phyloP scores from a whole-genome alignment of 192 early-diverging fungal genomes.

The Umbelopsis sp. region DNA sequence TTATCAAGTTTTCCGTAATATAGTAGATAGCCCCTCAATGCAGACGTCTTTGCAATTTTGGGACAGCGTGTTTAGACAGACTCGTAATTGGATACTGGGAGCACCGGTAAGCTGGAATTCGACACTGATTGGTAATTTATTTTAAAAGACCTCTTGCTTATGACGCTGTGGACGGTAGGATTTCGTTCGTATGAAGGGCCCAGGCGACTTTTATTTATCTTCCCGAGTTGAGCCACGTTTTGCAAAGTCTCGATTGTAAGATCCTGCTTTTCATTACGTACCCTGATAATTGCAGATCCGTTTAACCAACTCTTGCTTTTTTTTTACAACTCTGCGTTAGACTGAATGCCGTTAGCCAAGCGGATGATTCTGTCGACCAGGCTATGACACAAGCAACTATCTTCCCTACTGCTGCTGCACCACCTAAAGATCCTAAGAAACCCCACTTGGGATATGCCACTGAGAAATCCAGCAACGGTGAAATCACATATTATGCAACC shows the following conservation, averaged over 20 bases:
- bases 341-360: constrained; percentile 31
- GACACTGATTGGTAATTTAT: neutral
- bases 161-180: constrained; percentile 32
- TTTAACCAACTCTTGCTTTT: neutral
- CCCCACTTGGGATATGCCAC: constrained; percentile 31
- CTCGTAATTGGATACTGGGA: constrained; percentile 41
- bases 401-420: constrained; percentile 20
- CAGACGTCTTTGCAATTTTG: constrained; percentile 38
- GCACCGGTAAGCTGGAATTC: constrained; percentile 34
- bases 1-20: constrained; percentile 45
- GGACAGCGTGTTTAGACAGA: constrained; percentile 12
- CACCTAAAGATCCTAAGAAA: constrained; percentile 14
- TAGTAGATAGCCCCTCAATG: constrained; percentile 42
- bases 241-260: constrained; percentile 37
- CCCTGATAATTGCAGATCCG: neutral
- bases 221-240: constrained; percentile 54
- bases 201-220: constrained; percentile 65
- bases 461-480: constrained; percentile 21
- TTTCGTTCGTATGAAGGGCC: constrained; percentile 58
- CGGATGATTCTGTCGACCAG: constrained; percentile 35
- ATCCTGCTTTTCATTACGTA: neutral
- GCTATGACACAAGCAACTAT: constrained; percentile 24
- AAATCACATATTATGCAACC: constrained; percentile 30
- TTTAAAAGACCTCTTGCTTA: neutral
- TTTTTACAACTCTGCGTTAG: neutral